Base-by-base conservation (phyloP, 176 grass and related monocot genomes). In the Paspalum vaginatum region DNA sequence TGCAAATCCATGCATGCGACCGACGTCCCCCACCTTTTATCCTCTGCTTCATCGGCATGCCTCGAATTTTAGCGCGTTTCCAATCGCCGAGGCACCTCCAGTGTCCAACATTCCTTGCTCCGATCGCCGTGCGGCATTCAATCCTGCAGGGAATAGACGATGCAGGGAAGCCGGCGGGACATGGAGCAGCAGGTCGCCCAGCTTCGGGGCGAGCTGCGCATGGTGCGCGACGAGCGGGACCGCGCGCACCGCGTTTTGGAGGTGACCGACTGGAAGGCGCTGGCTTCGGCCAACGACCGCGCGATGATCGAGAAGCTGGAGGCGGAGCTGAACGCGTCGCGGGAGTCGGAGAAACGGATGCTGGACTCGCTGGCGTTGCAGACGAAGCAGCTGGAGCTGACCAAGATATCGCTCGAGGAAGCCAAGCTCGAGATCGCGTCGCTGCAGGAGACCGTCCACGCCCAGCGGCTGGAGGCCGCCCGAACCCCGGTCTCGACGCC, bases 301-400 rank as follows among this genome's bases (percentile, higher is more conserved):
- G 72, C 68, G 5, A 87, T 79, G 16, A 70, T 89, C 0, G 88
- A 95, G 51, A 79, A 75, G 49, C 71, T 98, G 0, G 88, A 91
- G 77, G 78, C 75, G 13, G 92, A 93, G 63, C 76, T 91, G 2
- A 55, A 43, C 16, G 86, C 69, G 76, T 71, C 88, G 13, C 87
- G 85, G 69, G 95, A 98, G 26, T 93, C 90, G 0, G 90, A 95
- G 82, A 80, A 67, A 70, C 87, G 84, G 77, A 92, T 98, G 95
- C 88, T 98, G 1, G 95, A 92, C 32, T 93, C 92, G 54, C 81
- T 98, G 1, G 79, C 80, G 5, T 39, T 60, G 70, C 92, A 98
- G 86, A 98, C 92, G 18, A 95, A 93, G 85, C 92, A 98, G 83
- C 81, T 98, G 5, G 95, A 98, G 79, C 79, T 91, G 62, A 98